A percentile compares a stretch with the other conserved stretches of the same genome.
Evolutionary conservation across 164 flowering plant genomes (phyloP).

Genomic region (Annona squamosa): DNA sequence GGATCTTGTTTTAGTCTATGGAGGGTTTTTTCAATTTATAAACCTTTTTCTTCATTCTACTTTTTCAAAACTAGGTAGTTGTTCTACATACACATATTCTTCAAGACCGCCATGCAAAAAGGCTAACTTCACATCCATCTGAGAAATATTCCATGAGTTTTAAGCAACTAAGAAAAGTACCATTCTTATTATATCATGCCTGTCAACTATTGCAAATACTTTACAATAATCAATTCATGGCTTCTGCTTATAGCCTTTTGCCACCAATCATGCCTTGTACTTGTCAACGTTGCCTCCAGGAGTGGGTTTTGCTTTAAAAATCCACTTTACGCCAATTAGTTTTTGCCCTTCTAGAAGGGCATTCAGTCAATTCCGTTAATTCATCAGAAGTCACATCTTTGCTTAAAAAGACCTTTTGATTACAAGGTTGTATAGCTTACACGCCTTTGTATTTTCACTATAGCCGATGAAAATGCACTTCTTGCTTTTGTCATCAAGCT

Average conservation of each 20-base stretch:
- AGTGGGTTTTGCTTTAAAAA: neutral
- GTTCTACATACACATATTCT: neutral
- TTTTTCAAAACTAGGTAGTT: neutral
- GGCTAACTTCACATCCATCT: neutral
- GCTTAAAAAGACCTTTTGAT: neutral
- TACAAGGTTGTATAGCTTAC: neutral
- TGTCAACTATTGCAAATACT: neutral
- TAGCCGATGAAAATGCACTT: neutral
- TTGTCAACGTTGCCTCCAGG: neutral
- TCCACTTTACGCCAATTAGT: neutral
- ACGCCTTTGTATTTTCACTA: neutral
- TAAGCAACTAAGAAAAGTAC: neutral
- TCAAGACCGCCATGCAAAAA: neutral
- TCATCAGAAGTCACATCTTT: neutral
- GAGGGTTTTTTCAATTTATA: conserved; percentile 2
- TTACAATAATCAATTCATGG: neutral
- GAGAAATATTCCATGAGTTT: neutral
- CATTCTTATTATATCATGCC: neutral
- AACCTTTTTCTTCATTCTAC: conserved; percentile 10
- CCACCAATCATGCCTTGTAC: neutral
- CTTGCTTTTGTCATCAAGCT: neutral
- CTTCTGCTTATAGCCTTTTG: neutral
- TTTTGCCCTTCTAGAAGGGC: neutral
- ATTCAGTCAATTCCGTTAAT: neutral
- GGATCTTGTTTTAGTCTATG: conserved; percentile 7